A percentile compares a stretch with the other conserved stretches of the same genome.
phyloP scores from a whole-genome alignment of 441 rosid species.

The Populus tomentosa region DNA sequence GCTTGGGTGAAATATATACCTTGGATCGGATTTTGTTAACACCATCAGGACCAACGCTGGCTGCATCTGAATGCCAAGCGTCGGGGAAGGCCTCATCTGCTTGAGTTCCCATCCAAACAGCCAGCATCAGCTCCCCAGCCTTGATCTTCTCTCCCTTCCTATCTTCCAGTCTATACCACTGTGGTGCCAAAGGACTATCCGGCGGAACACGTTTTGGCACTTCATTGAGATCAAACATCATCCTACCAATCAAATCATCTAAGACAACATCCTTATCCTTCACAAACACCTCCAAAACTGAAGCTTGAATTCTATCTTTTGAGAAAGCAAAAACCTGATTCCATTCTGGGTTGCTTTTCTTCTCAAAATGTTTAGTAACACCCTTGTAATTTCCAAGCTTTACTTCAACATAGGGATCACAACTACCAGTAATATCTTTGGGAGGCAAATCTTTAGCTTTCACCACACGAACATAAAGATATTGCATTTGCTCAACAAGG shows the following conservation, averaged over 20 bases:
- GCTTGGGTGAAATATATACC: slow-evolving; percentile 81
- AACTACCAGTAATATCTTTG: slow-evolving; percentile 71
- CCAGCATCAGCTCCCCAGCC: slow-evolving; percentile 82
- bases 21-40: slow-evolving; percentile 60
- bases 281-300: slow-evolving; percentile 67
- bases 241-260: slow-evolving; percentile 73
- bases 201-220: slow-evolving; percentile 85
- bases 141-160: slow-evolving; percentile 57
- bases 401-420: slow-evolving; percentile 89
- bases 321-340: slow-evolving; percentile 90
- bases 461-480: slow-evolving; percentile 71
- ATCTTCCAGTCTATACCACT: slow-evolving; percentile 88
- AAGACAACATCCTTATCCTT: slow-evolving; percentile 75
- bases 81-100: slow-evolving; percentile 90
- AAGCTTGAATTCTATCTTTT: slow-evolving; percentile 86
- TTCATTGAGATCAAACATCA: slow-evolving; percentile 70
- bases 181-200: slow-evolving; percentile 91
- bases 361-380: slow-evolving; percentile 77
- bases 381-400: slow-evolving; percentile 93
- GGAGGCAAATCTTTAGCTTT: slow-evolving; percentile 78
- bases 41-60: slow-evolving; percentile 63
- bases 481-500: slow-evolving; percentile 82
- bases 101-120: slow-evolving; percentile 96
- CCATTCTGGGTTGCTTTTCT: slow-evolving; percentile 89
- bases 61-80: slow-evolving; percentile 88